Conservation (phyloP, 1,139 yeast species). For the Saccharomyces pastorianus region DNA sequence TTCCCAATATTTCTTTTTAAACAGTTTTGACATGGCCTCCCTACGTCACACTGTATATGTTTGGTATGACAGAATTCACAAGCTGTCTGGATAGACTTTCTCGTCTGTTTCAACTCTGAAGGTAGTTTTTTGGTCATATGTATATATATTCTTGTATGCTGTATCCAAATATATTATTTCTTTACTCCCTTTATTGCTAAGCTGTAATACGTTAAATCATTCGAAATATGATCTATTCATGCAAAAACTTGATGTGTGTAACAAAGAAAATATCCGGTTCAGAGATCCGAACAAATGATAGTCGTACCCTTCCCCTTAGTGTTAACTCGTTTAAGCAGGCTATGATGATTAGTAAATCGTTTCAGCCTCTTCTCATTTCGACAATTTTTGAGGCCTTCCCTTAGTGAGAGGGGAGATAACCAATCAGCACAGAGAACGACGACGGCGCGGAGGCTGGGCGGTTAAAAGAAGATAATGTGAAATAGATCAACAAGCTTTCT, state of each 20-base stretch:
- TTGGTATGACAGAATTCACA: conserved; percentile 65
- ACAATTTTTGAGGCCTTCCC: not conserved
- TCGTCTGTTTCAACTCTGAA: conserved; percentile 41
- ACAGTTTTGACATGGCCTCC: conserved; percentile 65
- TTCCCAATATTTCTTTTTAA: conserved; percentile 49
- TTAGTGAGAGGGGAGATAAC: not conserved
- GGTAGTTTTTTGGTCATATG: conserved; percentile 62
- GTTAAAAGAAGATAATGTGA: not conserved
- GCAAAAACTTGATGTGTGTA: not conserved
- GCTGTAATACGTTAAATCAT: not conserved
- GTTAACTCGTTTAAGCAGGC: not conserved
- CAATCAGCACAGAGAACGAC: conserved; percentile 1
- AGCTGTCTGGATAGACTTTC: conserved; percentile 61
- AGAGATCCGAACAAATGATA: not conserved
- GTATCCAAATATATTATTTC: not conserved
- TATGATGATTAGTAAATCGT: not conserved
- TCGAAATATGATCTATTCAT: not conserved
- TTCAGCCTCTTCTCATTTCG: not conserved
- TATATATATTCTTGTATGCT: not conserved
- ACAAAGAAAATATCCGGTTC: not conserved
- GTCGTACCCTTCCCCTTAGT: not conserved
- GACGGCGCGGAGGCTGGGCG: not conserved
- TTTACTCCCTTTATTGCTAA: not conserved
- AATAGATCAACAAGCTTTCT: not conserved
- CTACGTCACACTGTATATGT: conserved; percentile 56